Evolutionary conservation across 305 asterid species (phyloP), one percentile per base, ranked within the genome.

Genomic region (Solanum aculeatissimum): DNA sequence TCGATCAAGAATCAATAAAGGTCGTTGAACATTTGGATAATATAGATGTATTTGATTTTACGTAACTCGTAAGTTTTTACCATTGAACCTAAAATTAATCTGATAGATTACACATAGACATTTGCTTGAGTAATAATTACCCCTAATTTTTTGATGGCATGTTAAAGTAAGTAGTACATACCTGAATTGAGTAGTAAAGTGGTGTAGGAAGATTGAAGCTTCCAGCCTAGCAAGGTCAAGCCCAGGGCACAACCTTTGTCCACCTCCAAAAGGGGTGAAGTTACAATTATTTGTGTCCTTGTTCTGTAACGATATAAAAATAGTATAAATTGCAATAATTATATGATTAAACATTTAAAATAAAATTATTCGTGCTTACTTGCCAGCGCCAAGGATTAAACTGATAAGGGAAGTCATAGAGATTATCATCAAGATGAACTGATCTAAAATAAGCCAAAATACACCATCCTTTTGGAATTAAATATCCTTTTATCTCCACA

Each of bases 371-470:
- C 0, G 65, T 79, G 43, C 95, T 92, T 94, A 94, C 99, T 87
- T 92, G 97, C 99, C 99, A 95, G 38, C 99, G 91, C 97, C 98
- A 94, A 6, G 99, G 99, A 87, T 93, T 91, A 87, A 94, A 95
- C 11, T 91, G 92, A 82, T 91, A 83, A 5, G 99, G 98, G 16
- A 84, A 90, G 54, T 94, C 97, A 85, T 94, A 93, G 6, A 87
- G 57, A 42, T 87, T 87, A 43, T 87, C 88, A 87, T 95, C 99
- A 88, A 95, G 93, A 84, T 95, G 99, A 25, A 94, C 93, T 68
- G 97, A 92, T 91, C 99, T 92, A 90, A 95, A 95, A 87, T 93
- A 90, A 13, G 94, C 88, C 19, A 95, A 86, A 23, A 91, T 97
- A 90, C 97, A 92, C 97, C 97, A 95, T 27, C 97, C 98, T 77